Base-by-base conservation (phyloP, 1,139 yeast genomes). In the Diutina neorugosa region DNA sequence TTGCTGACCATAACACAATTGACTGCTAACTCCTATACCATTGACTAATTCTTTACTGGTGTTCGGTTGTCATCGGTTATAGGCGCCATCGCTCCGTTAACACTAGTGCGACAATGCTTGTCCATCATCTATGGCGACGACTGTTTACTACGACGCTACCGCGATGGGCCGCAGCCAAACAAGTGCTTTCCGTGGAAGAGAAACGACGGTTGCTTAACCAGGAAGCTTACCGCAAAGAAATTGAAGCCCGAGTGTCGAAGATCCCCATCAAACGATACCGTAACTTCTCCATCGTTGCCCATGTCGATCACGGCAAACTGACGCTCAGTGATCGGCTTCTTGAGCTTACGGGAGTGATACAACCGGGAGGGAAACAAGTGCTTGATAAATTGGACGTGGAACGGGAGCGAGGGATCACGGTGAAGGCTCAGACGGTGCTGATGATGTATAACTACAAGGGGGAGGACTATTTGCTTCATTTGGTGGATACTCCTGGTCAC, bases 401-500 rank as follows among this genome's bases (percentile, higher is more conserved):
- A 68, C 75, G 96, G 64, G 68, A 65, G 54, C 77, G 97, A 59
- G 98, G 98, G 27, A 93, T 93, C 63, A 93, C 98, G 0, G 93
- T 93, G 54, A 93, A 93, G 65, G 98, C 98, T 0, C 98, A 93
- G 64, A 91, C 98, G 0, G 93, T 96, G 60, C 78, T 96, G 0
- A 93, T 93, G 98, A 76, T 93, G 54, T 89, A 90, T 64, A 75
- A 76, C 23, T 69, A 80, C 59, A 16, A 40, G 14, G 51, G 51
- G n/a, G 37, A 20, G n/a, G 96, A 91, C 59, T 93, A 88, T 62
- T 67, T 93, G 54, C 69, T 93, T 53, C 97, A 93, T 68, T 74
- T 93, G 54, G 96, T 93, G 55, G 98, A 93, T 68, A 93, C 98
- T 0, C 98, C 98, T 0, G 98, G 98, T 0, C 98, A 93, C 65